Percentiles rank a stretch among this genome's conserved stretches.
phyloP scores from a whole-genome alignment of 2,329 filamentous ascomycete genomes.

The Stemphylium vesicarium region DNA sequence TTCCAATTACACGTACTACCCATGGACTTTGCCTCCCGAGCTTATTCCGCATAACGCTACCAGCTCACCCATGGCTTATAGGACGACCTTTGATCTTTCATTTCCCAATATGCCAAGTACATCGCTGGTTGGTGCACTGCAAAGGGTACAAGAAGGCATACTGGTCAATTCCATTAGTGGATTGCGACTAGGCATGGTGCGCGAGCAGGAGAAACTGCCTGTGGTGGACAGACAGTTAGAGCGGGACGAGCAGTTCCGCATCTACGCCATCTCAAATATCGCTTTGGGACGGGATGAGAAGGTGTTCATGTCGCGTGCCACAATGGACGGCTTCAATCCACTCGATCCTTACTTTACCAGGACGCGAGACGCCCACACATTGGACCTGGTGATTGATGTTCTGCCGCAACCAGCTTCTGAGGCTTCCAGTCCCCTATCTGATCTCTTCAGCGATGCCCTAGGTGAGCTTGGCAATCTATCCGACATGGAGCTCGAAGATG shows the following conservation, averaged over 20 bases:
- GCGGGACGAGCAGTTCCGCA: slow-evolving; percentile 63
- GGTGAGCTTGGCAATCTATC: slow-evolving; percentile 34
- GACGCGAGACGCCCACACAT: slow-evolving; percentile 71
- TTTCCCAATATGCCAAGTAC: slow-evolving; percentile 65
- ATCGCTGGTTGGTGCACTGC: slow-evolving; percentile 57
- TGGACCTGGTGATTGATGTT: slow-evolving; percentile 75
- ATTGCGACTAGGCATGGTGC: slow-evolving; percentile 69
- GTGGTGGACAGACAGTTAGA: slow-evolving; percentile 40
- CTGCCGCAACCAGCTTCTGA: slow-evolving; percentile 32
- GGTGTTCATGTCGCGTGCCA: slow-evolving; percentile 77
- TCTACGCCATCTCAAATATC: slow-evolving; percentile 81
- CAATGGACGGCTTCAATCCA: slow-evolving; percentile 70
- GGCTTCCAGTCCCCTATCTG: slow-evolving; percentile 22
- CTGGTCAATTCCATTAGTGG: slow-evolving; percentile 67
- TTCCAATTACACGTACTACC: slow-evolving; percentile 84
- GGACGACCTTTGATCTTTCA: slow-evolving; percentile 73
- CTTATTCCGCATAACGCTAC: slow-evolving; percentile 78
- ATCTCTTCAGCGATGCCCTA: slow-evolving; percentile 31
- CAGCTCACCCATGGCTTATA: slow-evolving; percentile 74
- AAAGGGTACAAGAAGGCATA: slow-evolving; percentile 65
- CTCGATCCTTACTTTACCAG: slow-evolving; percentile 85
- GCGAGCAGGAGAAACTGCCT: slow-evolving; percentile 60
- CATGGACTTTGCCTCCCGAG: slow-evolving; percentile 84
- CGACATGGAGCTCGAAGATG: slow-evolving; percentile 27
- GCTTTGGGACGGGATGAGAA: slow-evolving; percentile 86